phyloP scores from a whole-genome alignment of 768 basidiomycete genomes.

The Gautieria morchelliformis region DNA sequence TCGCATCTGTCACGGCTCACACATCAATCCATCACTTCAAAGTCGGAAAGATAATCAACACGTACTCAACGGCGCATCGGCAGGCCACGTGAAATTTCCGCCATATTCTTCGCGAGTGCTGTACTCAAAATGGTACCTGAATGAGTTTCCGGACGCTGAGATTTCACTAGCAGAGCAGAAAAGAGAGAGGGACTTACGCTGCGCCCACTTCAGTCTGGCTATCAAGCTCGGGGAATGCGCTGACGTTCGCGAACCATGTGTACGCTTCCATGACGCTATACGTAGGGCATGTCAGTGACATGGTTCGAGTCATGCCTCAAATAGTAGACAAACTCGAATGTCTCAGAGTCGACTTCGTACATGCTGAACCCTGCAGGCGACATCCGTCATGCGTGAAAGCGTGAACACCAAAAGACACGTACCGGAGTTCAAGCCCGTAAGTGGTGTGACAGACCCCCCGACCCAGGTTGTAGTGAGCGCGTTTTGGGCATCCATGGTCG shows the following conservation, averaged over 20 bases:
- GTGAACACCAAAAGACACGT: constrained; percentile 13
- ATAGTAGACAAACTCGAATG: constrained; percentile 1
- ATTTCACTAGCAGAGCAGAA: too few relatives aligned
- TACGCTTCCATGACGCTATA: constrained; percentile 17
- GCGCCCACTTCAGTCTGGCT: constrained; percentile 14
- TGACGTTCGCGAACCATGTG: constrained; percentile 20
- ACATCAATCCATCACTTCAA: constrained; percentile 3
- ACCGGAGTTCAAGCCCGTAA: constrained; percentile 16
- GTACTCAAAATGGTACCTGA: constrained; percentile 18
- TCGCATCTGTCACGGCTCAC: not conserved
- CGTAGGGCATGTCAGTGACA: not conserved
- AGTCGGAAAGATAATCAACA: constrained; percentile 12
- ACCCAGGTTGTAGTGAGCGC: constrained; percentile 15
- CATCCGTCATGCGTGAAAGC: not conserved
- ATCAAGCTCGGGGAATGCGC: constrained; percentile 14
- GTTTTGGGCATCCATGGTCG: constrained; percentile 4
- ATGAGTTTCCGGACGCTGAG: too few relatives aligned
- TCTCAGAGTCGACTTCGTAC: constrained; percentile 19
- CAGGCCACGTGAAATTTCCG: constrained; percentile 1
- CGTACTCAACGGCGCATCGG: constrained; percentile 2
- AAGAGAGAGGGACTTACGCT: not conserved
- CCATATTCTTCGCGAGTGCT: constrained; percentile 16
- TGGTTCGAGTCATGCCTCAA: not conserved
- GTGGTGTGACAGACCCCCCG: constrained; percentile 17
- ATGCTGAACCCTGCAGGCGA: not conserved